Conservation (phyloP, 2,329 filamentous ascomycete genomes). For the Cladorrhinum sp. region DNA sequence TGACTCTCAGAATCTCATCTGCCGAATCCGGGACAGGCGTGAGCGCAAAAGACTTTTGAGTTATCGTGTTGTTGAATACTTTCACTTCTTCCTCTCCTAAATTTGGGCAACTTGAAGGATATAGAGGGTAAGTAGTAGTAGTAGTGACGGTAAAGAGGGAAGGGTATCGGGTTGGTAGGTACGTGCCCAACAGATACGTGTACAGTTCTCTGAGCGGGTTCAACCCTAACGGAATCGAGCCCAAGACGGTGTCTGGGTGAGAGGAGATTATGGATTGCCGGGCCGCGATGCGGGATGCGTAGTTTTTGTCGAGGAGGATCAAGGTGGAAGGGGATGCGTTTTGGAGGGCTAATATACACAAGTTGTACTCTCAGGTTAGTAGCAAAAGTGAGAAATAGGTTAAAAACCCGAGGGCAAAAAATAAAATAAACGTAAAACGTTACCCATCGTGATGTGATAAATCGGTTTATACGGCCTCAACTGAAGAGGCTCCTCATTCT, state of each 20-base stretch:
- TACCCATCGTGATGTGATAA: conserved; percentile 56
- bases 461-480: conserved; percentile 50
- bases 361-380: too few relatives aligned
- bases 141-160: conserved; percentile 42
- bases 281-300: conserved; percentile 42
- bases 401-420: too few relatives aligned
- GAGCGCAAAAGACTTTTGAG: conserved; percentile 31
- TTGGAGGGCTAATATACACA: conserved; percentile 10
- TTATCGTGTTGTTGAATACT: conserved; percentile 41
- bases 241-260: conserved; percentile 42
- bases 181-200: conserved; percentile 43
- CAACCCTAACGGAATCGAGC: conserved; percentile 39
- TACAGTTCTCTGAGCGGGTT: conserved; percentile 49
- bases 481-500: conserved; percentile 35
- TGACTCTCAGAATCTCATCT: conserved; percentile 35
- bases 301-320: conserved; percentile 52
- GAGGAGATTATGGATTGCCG: conserved; percentile 39
- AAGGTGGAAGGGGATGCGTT: conserved; percentile 40
- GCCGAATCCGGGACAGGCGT: conserved; percentile 30
- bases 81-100: neutral
- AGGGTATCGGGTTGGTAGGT: conserved; percentile 50
- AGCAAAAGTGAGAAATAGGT: too few relatives aligned
- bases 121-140: neutral
- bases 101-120: too few relatives aligned
- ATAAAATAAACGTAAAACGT: neutral